Evolutionary conservation across 1,139 yeast genomes (phyloP), one percentile per base, ranked within the genome.

Genomic region (Protomyces lactucae-debilis): DNA sequence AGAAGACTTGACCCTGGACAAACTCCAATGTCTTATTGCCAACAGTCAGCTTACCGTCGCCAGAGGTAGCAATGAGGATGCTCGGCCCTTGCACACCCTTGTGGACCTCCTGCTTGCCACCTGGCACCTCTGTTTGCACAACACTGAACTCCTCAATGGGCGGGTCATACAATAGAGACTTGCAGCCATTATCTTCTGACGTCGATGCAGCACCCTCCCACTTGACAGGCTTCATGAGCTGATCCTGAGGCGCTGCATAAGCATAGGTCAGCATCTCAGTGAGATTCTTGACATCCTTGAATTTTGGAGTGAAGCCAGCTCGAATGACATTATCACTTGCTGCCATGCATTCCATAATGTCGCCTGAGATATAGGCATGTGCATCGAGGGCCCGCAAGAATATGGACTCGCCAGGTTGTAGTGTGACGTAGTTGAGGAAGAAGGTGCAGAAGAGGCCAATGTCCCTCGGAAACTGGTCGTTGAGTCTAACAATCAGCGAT

Each of bases 301-400:
- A 95, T 66, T 99, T 99, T 10, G 99, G 95, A 35, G 59, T 53
- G 80, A 93, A 93, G 9, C 99, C 99, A 5, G 98, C 96, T 76
- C 99, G 85, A 53, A 93, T 97, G 66, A 93, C 99, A 73, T 93
- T 93, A 76, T 93, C 99, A 48, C 96, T 87, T 14, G 99, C 97
- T 57, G 99, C 99, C 99, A 93, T 93, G 79, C 99, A 95, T 78
- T 93, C 99, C 73, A 93, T 92, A 71, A 60, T 60, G 48, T 60
- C 64, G 25, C 64, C 64, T n/a, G 59, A 53, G 43, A 60, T 28
- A 40, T 60, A 60, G 39, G 64, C 64, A 32, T 60, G 64, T 28
- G 54, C 48, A 75, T 91, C 98, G 78, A 91, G 90, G 60, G 99
- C 99, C 75, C 89, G 90, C 75, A 93, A 81, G 74, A 92, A 93